These are phyloP conservation scores for Nasturtium officinale DNA, from an alignment of 345 rosid species.

Conservation along the genomic window DNA sequence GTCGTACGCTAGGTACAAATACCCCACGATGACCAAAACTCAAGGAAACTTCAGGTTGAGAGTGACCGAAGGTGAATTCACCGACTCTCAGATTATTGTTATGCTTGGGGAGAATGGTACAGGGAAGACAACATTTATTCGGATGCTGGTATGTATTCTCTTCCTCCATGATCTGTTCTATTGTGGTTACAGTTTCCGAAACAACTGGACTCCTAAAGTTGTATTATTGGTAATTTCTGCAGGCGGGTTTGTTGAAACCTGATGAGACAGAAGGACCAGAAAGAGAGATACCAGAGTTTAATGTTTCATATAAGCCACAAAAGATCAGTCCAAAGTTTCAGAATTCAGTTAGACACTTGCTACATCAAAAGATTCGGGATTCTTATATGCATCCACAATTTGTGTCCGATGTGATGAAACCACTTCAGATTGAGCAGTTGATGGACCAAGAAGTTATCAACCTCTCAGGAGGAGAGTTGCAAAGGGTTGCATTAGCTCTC, in stretches of 20 bases:
- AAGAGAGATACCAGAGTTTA: constrained; percentile 88
- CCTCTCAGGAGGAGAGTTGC: constrained; percentile 99
- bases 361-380: constrained; percentile 89
- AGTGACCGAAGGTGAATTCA: constrained; percentile 95
- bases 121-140: constrained; percentile 95
- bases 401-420: constrained; percentile 97
- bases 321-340: constrained; percentile 92
- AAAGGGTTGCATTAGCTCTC: constrained; percentile 92
- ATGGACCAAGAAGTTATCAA: constrained; percentile 96
- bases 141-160: constrained; percentile 79
- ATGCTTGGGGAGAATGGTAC: constrained; percentile 99
- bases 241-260: constrained; percentile 95
- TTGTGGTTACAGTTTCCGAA: not conserved
- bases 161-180: constrained; percentile 10
- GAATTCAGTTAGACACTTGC: constrained; percentile 74
- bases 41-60: constrained; percentile 82
- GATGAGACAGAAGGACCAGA: constrained; percentile 74
- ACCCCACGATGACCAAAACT: constrained; percentile 87
- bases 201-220: constrained; percentile 15
- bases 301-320: constrained; percentile 98
- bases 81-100: constrained; percentile 95
- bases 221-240: constrained; percentile 36
- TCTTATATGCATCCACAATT: constrained; percentile 94
- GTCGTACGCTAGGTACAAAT: constrained; percentile 93
- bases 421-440: constrained; percentile 93